These are phyloP conservation scores for Westerdykella sp. DNA, from an alignment of 2,329 filamentous ascomycete genomes.

Conservation along the genomic window DNA sequence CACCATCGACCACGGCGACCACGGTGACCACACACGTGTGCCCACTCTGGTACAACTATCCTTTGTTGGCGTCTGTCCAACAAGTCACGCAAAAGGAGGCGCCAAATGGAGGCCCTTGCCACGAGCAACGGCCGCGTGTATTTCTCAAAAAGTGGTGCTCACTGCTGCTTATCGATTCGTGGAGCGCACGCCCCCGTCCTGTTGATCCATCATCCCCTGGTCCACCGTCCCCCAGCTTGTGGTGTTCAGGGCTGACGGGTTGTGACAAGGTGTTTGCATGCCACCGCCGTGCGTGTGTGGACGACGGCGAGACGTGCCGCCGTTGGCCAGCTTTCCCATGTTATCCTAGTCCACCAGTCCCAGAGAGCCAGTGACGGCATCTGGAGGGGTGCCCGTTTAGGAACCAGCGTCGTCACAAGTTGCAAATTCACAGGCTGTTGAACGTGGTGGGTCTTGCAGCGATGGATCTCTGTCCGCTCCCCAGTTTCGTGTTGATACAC, in stretches of 20 bases:
- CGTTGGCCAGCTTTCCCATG: slow-evolving; percentile 7
- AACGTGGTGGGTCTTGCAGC: slow-evolving; percentile 1
- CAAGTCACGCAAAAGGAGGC: neutral
- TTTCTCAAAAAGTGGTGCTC: neutral
- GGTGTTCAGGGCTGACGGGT: slow-evolving; percentile 31
- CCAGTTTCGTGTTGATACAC: slow-evolving; percentile 34
- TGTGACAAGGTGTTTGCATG: slow-evolving; percentile 23
- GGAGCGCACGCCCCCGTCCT: slow-evolving; percentile 27
- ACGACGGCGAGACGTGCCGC: slow-evolving; percentile 5
- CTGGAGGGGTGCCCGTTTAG: slow-evolving; percentile 24
- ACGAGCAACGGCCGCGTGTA: neutral
- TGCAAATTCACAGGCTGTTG: neutral
- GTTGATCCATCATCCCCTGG: slow-evolving; percentile 34
- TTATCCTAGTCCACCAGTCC: too few species aligned
- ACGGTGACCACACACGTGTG: neutral
- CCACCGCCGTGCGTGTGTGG: slow-evolving; percentile 19
- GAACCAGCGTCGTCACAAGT: slow-evolving; percentile 14
- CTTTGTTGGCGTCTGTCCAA: neutral
- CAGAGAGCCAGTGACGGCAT: slow-evolving; percentile 19
- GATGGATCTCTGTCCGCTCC: slow-evolving; percentile 15
- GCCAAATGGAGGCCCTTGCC: neutral
- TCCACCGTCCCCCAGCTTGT: slow-evolving; percentile 16
- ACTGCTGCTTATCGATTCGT: slow-evolving; percentile 36
- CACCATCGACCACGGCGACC: neutral
- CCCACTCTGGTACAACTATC: neutral